These are phyloP conservation scores for Leccinum incarnatum DNA, from an alignment of 768 basidiomycete genomes.

Conservation along the genomic window DNA sequence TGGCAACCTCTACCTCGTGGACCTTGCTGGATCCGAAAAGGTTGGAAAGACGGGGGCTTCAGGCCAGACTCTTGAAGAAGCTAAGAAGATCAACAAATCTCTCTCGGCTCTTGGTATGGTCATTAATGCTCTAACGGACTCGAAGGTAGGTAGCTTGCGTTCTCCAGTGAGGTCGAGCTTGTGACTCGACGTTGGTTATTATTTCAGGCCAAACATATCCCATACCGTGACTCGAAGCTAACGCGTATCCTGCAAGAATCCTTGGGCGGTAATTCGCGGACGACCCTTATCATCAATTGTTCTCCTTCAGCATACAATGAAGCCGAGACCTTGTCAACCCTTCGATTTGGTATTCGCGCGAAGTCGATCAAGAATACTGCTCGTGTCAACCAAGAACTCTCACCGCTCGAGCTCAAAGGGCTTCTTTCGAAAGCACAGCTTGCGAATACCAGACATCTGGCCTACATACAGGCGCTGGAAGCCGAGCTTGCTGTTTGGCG, in stretches of 20 bases:
- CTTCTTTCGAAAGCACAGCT: conserved; percentile 87
- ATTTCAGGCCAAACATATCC: conserved; percentile 87
- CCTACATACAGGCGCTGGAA: conserved; percentile 87
- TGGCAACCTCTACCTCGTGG: conserved; percentile 95
- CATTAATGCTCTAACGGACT: conserved; percentile 95
- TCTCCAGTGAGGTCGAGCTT: background rate
- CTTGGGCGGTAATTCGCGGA: conserved; percentile 90
- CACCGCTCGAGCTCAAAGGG: conserved; percentile 92
- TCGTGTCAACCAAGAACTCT: conserved; percentile 96
- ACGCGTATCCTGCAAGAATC: conserved; percentile 99
- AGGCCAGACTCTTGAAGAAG: conserved; percentile 97
- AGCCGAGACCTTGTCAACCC: conserved; percentile 90
- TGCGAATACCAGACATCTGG: conserved; percentile 78
- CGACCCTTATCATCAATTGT: conserved; percentile 99
- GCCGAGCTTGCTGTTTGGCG: conserved; percentile 91
- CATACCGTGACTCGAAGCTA: conserved; percentile 98
- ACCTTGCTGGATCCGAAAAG: conserved; percentile 98
- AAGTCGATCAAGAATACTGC: conserved; percentile 99
- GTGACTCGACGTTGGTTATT: conserved; percentile 4
- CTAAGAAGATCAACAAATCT: conserved; percentile 99
- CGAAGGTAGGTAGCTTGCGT: conserved; percentile 60
- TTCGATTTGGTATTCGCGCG: conserved; percentile 99
- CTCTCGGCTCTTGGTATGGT: conserved; percentile 98
- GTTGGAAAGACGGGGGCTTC: conserved; percentile 99
- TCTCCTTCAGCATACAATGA: conserved; percentile 98